phyloP scores from a whole-genome alignment of 139 green algal genomes.

The Chlorella sp. region DNA sequence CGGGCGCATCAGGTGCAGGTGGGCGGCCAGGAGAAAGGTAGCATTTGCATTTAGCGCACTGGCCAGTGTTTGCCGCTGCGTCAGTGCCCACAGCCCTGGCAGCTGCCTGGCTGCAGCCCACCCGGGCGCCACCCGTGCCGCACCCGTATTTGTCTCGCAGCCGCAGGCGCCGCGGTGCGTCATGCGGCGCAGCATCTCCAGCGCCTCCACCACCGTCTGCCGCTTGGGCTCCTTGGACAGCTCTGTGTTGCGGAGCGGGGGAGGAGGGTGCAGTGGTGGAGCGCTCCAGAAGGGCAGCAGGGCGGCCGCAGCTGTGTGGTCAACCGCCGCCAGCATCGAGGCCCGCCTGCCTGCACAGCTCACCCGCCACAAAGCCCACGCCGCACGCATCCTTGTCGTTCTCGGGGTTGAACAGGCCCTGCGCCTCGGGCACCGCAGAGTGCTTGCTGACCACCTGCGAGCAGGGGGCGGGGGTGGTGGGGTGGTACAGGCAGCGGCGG shows the following conservation, averaged over 20 bases:
- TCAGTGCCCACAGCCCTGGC: too few species aligned
- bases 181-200: conserved; percentile 94
- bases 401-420: conserved; percentile 56
- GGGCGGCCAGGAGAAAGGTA: too few species aligned
- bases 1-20: too few species aligned
- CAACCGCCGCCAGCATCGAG: too few species aligned
- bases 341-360: neutral
- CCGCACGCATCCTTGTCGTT: conserved; percentile 90
- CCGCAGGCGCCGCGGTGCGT: conserved; percentile 92
- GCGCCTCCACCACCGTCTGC: conserved; percentile 82
- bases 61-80: too few species aligned
- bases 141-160: conserved; percentile 91
- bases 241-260: conserved; percentile 46
- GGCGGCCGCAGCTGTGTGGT: too few species aligned
- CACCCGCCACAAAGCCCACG: conserved; percentile 89
- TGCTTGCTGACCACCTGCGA: conserved; percentile 47
- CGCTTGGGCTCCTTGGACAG: conserved; percentile 81
- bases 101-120: too few species aligned
- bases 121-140: neutral
- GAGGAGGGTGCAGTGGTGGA: neutral
- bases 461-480: neutral
- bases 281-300: neutral
- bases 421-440: conserved; percentile 42
- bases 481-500: neutral
- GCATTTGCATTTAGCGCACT: too few species aligned